Percentiles rank a stretch among this genome's conserved stretches.
These are phyloP conservation scores for Naganishia antarctica DNA, from an alignment of 768 basidiomycete species.

Conservation along the genomic window DNA sequence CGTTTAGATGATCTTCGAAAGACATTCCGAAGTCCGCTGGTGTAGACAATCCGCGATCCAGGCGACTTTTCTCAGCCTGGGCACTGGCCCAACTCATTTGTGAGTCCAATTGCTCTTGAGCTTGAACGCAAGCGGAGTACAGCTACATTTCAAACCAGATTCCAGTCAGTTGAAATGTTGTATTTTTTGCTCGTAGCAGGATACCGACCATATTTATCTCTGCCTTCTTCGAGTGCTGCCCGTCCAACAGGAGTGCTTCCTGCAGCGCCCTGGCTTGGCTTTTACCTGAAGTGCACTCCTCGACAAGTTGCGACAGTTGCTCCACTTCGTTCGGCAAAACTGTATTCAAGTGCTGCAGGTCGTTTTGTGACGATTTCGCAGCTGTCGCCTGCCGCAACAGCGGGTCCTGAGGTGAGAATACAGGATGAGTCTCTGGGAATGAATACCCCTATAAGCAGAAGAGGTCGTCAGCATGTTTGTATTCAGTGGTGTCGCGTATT, in stretches of 20 bases:
- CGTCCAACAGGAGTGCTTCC: conserved; percentile 65
- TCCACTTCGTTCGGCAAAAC: conserved; percentile 65
- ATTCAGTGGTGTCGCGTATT: not conserved
- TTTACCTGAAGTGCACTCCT: conserved; percentile 76
- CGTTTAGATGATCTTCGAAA: conserved; percentile 21
- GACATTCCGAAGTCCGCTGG: not conserved
- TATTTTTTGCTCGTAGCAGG: not conserved
- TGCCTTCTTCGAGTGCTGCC: conserved; percentile 62
- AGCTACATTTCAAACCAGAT: conserved; percentile 56
- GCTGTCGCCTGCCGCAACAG: conserved; percentile 55
- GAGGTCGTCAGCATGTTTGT: not conserved
- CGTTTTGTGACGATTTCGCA: conserved; percentile 22
- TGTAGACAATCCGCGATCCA: conserved; percentile 36
- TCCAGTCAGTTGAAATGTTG: not conserved
- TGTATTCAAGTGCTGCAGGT: conserved; percentile 40
- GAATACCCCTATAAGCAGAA: conserved; percentile 45
- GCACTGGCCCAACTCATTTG: conserved; percentile 90
- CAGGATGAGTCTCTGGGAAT: conserved; percentile 38
- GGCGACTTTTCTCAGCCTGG: conserved; percentile 47
- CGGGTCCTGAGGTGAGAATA: conserved; percentile 56
- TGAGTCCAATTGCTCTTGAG: conserved; percentile 75
- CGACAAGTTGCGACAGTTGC: conserved; percentile 72
- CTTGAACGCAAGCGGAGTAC: conserved; percentile 67
- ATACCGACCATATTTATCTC: conserved; percentile 63
- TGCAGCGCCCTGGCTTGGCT: conserved; percentile 73